phyloP scores from a whole-genome alignment of 176 grass and related monocot genomes.

The Stipa capillata region DNA sequence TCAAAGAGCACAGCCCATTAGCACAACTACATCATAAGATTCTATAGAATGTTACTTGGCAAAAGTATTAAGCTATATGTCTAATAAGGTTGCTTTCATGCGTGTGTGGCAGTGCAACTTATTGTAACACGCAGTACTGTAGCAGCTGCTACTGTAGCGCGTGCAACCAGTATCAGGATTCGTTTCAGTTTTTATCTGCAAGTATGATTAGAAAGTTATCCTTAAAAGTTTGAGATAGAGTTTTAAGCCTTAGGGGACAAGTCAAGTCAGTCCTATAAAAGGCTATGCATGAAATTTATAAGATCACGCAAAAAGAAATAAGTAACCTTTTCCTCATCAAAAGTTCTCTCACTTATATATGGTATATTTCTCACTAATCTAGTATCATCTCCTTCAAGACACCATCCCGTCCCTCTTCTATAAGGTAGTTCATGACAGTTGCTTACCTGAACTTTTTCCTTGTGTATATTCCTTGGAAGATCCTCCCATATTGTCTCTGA shows the following conservation, averaged over 20 bases:
- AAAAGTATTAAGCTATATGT: neutral
- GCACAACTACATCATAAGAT: neutral
- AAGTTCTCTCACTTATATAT: neutral
- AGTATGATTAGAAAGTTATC: neutral
- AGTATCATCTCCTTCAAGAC: neutral
- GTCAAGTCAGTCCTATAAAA: neutral
- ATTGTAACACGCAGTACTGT: neutral
- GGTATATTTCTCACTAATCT: neutral
- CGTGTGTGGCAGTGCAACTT: neutral
- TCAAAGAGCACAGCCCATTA: neutral
- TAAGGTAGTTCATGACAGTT: neutral
- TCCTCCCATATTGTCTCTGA: slow-evolving; percentile 29
- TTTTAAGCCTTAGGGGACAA: neutral
- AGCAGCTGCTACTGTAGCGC: neutral
- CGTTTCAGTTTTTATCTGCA: neutral
- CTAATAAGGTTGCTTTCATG: neutral
- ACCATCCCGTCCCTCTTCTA: neutral
- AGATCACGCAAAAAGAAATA: neutral
- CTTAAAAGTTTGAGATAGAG: neutral
- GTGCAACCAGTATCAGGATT: neutral
- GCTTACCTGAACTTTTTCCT: slow-evolving; percentile 41
- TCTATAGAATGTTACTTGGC: neutral
- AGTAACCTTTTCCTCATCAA: neutral
- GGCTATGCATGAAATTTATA: neutral
- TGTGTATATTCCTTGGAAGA: slow-evolving; percentile 30